Base-by-base conservation (phyloP, 228 moss, liverwort and hornwort species). In the Sphagnum fallax region DNA sequence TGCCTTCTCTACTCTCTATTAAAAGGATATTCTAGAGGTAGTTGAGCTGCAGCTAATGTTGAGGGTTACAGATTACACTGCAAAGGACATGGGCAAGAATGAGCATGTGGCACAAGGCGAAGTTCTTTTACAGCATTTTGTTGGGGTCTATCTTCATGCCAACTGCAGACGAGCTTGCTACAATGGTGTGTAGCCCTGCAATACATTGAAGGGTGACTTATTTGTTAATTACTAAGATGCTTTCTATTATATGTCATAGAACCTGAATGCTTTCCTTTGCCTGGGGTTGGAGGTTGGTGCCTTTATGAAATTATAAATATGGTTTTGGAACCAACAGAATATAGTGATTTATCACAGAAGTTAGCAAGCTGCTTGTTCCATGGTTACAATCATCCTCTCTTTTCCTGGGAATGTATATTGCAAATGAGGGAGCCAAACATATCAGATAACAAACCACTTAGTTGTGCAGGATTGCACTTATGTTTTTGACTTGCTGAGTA, bases 51-150 rank as follows among this genome's bases (percentile, higher is more conserved):
- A 67, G 59, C 72, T 75, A 70, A 67, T 52, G 69, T 52, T 4
- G 53, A 63, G 18, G 48, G 8, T 55, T 73, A 62, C 80, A 93
- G 93, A 48, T 89, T 6, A 93, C 91, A 52, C 75, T 91, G 67
- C 79, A 74, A 72, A 85, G 93, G 83, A 83, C 89, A n/a, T 93
- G 93, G 93, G 75, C 81, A 64, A 79, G 51, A 68, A 82, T 93
- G 89, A 82, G 71, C 80, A 58, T 72, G 49, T 89, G 89, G 91
- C 79, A 82, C 66, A 93, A 78, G 77, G 53, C 81, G 47, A 84
- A 79, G 71, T 78, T 89, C 10, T 55, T 85, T 8, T 82, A 67
- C 69, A 63, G 70, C 75, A 52, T 91, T 63, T 62, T 91, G 61
- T 74, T 77, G 10, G 71, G 81, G 52, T 75, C 75, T 53, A 57